Conservation (phyloP, 2,329 filamentous ascomycete genomes). For the Emergomyces pasteurianus region DNA sequence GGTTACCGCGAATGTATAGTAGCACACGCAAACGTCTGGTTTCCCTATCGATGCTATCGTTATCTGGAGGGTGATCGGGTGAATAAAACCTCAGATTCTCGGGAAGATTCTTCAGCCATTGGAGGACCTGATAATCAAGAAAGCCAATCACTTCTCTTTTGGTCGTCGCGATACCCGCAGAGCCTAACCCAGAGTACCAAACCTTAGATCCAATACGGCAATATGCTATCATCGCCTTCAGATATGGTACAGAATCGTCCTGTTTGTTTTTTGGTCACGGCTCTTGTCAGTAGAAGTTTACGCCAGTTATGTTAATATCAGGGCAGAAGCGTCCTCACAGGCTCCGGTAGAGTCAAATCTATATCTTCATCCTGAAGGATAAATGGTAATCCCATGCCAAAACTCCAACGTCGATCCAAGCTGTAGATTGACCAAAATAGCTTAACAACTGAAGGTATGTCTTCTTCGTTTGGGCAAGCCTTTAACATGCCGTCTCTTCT, state of each 20-base stretch:
- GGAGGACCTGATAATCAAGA: conserved; percentile 69
- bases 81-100: conserved; percentile 51
- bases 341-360: conserved; percentile 64
- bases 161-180: conserved; percentile 53
- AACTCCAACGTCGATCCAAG: conserved; percentile 75
- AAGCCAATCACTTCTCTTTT: conserved; percentile 64
- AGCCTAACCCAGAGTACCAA: conserved; percentile 67
- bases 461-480: conserved; percentile 54
- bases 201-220: conserved; percentile 74
- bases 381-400: conserved; percentile 80
- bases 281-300: conserved; percentile 9
- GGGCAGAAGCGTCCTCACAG: conserved; percentile 40
- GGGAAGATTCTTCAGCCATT: conserved; percentile 73
- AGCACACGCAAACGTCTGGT: conserved; percentile 66
- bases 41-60: conserved; percentile 48
- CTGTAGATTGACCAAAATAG: conserved; percentile 83
- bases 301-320: not conserved
- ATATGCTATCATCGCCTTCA: conserved; percentile 76
- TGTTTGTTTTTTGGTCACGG: conserved; percentile 11
- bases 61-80: conserved; percentile 37
- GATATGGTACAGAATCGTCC: conserved; percentile 49
- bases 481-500: conserved; percentile 59
- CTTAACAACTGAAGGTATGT: conserved; percentile 55
- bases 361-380: conserved; percentile 77
- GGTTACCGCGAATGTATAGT: conserved; percentile 76